These are phyloP conservation scores for Castanea sativa DNA, from an alignment of 306 rosid species.

Conservation along the genomic window DNA sequence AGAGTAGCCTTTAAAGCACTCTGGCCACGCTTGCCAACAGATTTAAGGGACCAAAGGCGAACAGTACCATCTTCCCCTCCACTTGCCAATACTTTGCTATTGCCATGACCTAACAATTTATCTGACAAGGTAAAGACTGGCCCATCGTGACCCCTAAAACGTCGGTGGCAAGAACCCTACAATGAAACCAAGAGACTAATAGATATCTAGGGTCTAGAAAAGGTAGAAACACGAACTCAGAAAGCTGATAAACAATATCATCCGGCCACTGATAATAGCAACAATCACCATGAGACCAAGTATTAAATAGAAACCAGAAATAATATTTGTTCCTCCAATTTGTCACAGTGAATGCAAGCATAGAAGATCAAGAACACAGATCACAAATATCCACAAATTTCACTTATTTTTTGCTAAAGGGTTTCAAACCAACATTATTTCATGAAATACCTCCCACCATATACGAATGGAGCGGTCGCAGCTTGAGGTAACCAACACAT, in stretches of 20 bases:
- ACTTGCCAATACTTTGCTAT: slow-evolving; percentile 74
- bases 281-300: neutral
- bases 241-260: neutral
- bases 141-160: slow-evolving; percentile 83
- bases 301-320: neutral
- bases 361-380: neutral
- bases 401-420: neutral
- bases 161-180: slow-evolving; percentile 55
- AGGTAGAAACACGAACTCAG: neutral
- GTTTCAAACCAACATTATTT: neutral
- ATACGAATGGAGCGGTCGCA: slow-evolving; percentile 77
- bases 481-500: slow-evolving; percentile 74
- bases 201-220: neutral
- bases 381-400: neutral
- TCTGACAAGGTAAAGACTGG: slow-evolving; percentile 73
- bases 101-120: slow-evolving; percentile 67
- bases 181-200: slow-evolving; percentile 16
- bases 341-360: neutral
- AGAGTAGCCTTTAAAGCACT: slow-evolving; percentile 70
- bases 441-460: slow-evolving; percentile 73
- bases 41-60: slow-evolving; percentile 76
- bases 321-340: neutral
- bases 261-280: neutral
- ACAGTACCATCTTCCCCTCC: slow-evolving; percentile 95
- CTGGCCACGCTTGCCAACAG: slow-evolving; percentile 67